phyloP scores from a whole-genome alignment of 306 rosid genomes.

The Sechiopsis laciniata region DNA sequence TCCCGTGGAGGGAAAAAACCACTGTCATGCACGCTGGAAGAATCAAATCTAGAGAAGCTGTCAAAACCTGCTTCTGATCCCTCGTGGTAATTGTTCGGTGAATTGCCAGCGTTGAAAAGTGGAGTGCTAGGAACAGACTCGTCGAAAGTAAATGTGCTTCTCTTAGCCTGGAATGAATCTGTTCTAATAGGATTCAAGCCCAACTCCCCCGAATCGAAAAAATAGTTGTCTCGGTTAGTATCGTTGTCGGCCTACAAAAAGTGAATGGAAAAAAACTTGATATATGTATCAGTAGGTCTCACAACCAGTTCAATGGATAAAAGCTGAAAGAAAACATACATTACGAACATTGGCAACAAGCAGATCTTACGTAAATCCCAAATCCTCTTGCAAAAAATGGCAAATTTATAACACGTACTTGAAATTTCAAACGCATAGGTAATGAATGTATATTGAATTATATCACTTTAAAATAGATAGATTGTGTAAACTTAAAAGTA shows the following conservation, averaged over 20 bases:
- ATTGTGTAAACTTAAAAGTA: too few species aligned
- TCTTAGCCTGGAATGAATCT: constrained; percentile 52
- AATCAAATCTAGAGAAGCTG: constrained; percentile 72
- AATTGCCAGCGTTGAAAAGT: constrained; percentile 15
- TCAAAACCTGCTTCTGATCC: constrained; percentile 64
- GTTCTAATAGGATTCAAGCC: constrained; percentile 84
- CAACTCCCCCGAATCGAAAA: constrained; percentile 62
- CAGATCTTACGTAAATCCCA: not conserved
- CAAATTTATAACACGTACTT: not conserved
- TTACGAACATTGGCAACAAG: not conserved
- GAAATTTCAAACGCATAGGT: not conserved
- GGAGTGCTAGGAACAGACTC: constrained; percentile 89
- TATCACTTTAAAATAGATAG: not conserved
- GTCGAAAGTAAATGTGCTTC: constrained; percentile 61
- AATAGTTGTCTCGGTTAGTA: constrained; percentile 51
- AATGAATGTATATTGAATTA: not conserved
- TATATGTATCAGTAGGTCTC: not conserved
- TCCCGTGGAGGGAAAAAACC: constrained; percentile 51
- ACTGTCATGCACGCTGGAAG: constrained; percentile 59
- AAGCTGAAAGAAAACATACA: not conserved
- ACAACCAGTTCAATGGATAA: not conserved
- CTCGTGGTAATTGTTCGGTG: constrained; percentile 57
- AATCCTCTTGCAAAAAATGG: not conserved
- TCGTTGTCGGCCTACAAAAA: constrained; percentile 48
- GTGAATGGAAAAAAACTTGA: constrained; percentile 3